Conservation (phyloP, 2,329 filamentous ascomycete species). For the Dothiorella sarmentorum region DNA sequence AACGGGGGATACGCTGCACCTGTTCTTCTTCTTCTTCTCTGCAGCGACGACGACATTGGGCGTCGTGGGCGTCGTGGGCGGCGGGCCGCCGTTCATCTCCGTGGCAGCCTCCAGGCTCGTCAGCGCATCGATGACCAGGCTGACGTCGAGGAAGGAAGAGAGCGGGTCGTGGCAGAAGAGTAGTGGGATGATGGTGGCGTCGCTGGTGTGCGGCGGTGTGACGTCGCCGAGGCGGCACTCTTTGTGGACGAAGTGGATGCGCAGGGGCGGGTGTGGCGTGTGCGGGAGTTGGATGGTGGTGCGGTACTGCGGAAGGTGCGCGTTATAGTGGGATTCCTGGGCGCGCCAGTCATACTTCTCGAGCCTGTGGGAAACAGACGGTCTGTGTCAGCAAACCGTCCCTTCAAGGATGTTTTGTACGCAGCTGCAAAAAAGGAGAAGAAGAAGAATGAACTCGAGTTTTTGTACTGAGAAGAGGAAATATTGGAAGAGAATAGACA, state of each 20-base stretch:
- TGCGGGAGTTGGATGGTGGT: conserved; percentile 47
- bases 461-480: no score
- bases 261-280: conserved; percentile 38
- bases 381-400: no score
- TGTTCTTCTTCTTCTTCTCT: not conserved
- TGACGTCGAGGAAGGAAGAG: conserved; percentile 59
- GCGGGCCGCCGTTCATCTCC: conserved; percentile 23
- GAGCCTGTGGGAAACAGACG: conserved; percentile 50
- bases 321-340: conserved; percentile 58
- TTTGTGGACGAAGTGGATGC: conserved; percentile 64
- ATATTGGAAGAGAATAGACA: not conserved
- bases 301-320: conserved; percentile 60
- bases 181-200: conserved; percentile 57
- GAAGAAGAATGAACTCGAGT: no score
- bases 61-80: not conserved
- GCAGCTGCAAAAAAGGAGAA: no score
- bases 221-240: conserved; percentile 33
- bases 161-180: conserved; percentile 64
- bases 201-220: conserved; percentile 31
- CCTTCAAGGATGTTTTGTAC: no score
- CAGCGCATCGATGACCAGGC: conserved; percentile 54
- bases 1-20: conserved; percentile 21
- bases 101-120: conserved; percentile 42
- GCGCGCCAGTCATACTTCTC: conserved; percentile 64
- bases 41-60: no score